A percentile compares a stretch with the other conserved stretches of the same genome.
phyloP scores from a whole-genome alignment of 2,329 filamentous ascomycete species.

The Xylaria multiplex region DNA sequence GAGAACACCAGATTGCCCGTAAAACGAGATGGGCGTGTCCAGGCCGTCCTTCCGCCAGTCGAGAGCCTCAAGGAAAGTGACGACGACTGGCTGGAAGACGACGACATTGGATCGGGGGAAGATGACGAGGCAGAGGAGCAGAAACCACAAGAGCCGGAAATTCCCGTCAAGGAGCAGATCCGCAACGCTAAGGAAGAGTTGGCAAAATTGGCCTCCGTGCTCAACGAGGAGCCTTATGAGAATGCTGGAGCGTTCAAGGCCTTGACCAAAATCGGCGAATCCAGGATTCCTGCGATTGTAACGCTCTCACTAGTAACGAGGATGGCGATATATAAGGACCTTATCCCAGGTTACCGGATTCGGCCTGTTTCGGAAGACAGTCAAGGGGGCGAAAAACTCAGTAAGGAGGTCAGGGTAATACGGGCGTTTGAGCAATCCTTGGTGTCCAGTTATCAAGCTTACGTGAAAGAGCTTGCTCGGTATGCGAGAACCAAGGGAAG shows the following conservation, averaged over 20 bases:
- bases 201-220: constrained; percentile 78
- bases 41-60: constrained; percentile 66
- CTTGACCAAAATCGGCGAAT: constrained; percentile 77
- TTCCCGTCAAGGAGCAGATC: constrained; percentile 83
- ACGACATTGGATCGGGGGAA: constrained; percentile 62
- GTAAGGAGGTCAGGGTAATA: constrained; percentile 87
- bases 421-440: constrained; percentile 88
- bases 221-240: constrained; percentile 95
- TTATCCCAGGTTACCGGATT: constrained; percentile 96
- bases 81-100: constrained; percentile 71
- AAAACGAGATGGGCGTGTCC: constrained; percentile 79
- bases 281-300: constrained; percentile 76
- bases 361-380: constrained; percentile 80
- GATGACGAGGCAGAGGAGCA: constrained; percentile 50
- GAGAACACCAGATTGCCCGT: constrained; percentile 84
- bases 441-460: constrained; percentile 84
- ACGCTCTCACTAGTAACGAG: constrained; percentile 89
- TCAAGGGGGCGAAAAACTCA: constrained; percentile 79
- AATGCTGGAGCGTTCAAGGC: constrained; percentile 82
- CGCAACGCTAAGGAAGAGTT: constrained; percentile 90
- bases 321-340: constrained; percentile 90
- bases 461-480: constrained; percentile 78
- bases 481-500: constrained; percentile 67
- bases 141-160: constrained; percentile 62
- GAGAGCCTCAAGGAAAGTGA: constrained; percentile 71